A percentile compares a stretch with the other conserved stretches of the same genome.
Evolutionary conservation across 1,284 basidiomycete genomes (phyloP).

Genomic region (Athelia sp.): DNA sequence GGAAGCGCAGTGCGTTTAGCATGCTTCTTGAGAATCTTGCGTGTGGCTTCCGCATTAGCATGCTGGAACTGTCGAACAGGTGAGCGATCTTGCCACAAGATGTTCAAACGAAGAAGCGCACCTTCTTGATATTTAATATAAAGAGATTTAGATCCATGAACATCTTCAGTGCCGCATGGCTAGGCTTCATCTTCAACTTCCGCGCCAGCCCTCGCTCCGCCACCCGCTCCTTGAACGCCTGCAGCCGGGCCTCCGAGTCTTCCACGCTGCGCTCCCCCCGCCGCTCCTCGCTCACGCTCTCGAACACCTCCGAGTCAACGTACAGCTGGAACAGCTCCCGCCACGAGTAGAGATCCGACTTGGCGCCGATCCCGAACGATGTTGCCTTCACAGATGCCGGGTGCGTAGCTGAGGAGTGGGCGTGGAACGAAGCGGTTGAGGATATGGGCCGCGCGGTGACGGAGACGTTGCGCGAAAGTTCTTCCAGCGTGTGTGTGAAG

Average conservation of each 20-base stretch:
- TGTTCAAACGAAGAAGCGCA: too few species aligned
- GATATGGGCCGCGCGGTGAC: conserved; percentile 57
- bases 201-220: conserved; percentile 53
- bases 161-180: conserved; percentile 63
- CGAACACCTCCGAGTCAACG: conserved; percentile 86
- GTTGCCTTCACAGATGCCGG: conserved; percentile 17
- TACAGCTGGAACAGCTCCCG: conserved; percentile 88
- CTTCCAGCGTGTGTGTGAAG: conserved; percentile 60
- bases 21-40: conserved; percentile 94
- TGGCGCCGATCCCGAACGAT: conserved; percentile 16
- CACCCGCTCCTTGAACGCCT: conserved; percentile 67
- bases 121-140: conserved; percentile 84
- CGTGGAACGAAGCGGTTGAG: conserved; percentile 33
- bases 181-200: conserved; percentile 61
- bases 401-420: conserved; percentile 35
- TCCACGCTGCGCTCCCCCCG: conserved; percentile 73
- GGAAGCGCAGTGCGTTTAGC: conserved; percentile 80
- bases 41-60: conserved; percentile 85
- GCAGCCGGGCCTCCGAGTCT: conserved; percentile 71
- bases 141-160: conserved; percentile 83
- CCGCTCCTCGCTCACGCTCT: conserved; percentile 67
- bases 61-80: conserved; percentile 56
- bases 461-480: conserved; percentile 59
- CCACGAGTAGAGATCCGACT: conserved; percentile 85
- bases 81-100: too few species aligned